phyloP scores from a whole-genome alignment of 164 flowering plant species.

The Macadamia integrifolia region DNA sequence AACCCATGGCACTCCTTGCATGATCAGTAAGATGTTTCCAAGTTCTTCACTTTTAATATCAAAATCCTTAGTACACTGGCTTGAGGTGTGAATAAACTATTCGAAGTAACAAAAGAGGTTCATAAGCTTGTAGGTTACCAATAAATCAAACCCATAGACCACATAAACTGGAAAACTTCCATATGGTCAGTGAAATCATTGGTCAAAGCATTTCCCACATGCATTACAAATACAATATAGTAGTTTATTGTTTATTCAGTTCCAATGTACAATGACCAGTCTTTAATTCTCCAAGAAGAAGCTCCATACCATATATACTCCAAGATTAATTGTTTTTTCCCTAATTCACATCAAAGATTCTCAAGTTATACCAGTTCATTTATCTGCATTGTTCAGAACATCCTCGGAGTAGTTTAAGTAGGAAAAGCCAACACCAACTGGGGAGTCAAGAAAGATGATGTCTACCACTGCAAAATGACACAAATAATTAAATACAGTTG shows the following conservation, averaged over 20 bases:
- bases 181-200: conserved; percentile 80
- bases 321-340: conserved; percentile 56
- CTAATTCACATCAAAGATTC: background rate
- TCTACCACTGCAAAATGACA: conserved; percentile 64
- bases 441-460: conserved; percentile 73
- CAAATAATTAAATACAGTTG: background rate
- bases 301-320: conserved; percentile 78
- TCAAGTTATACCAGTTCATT: conserved; percentile 56
- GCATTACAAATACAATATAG: conserved; percentile 18
- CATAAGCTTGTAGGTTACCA: conserved; percentile 62
- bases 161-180: conserved; percentile 79
- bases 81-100: conserved; percentile 62
- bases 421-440: conserved; percentile 89
- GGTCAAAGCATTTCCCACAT: conserved; percentile 94
- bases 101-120: conserved; percentile 56
- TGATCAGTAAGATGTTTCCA: conserved; percentile 44
- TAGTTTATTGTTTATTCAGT: background rate
- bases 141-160: conserved; percentile 89
- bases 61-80: conserved; percentile 46
- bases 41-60: conserved; percentile 63
- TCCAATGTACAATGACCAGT: background rate
- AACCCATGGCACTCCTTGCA: background rate
- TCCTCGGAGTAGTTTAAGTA: conserved; percentile 71
- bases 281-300: background rate
- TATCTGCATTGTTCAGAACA: conserved; percentile 58